phyloP scores from a whole-genome alignment of 1,284 basidiomycete species.

The Cerioporus squamosus region DNA sequence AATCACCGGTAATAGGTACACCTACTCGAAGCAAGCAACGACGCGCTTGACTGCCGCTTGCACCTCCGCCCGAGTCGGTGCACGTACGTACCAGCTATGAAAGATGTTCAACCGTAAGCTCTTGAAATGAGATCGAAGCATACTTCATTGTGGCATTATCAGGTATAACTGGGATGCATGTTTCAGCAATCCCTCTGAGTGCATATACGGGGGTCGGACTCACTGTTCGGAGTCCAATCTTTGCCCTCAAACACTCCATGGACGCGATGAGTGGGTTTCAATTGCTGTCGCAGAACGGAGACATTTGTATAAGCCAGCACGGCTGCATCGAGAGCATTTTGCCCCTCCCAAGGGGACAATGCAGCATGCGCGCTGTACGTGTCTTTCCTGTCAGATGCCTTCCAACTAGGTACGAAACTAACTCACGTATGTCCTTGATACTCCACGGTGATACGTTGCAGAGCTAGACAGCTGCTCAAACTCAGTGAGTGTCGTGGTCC shows the following conservation, averaged over 20 bases:
- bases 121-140: background rate
- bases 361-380: constrained; percentile 71
- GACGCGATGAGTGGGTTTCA: constrained; percentile 61
- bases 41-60: constrained; percentile 43
- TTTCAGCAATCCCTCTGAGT: background rate
- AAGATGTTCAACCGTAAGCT: background rate
- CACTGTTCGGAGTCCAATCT: constrained; percentile 70
- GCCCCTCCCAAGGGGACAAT: constrained; percentile 81
- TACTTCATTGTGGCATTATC: constrained; percentile 70
- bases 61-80: constrained; percentile 63
- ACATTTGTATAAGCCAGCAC: constrained; percentile 80
- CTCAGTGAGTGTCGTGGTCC: constrained; percentile 55
- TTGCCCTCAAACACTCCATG: constrained; percentile 71
- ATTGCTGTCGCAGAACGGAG: constrained; percentile 72
- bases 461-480: constrained; percentile 57
- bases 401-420: background rate
- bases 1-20: constrained; percentile 48
- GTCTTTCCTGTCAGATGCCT: background rate
- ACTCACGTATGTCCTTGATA: constrained; percentile 66
- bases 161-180: constrained; percentile 65
- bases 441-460: constrained; percentile 63
- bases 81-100: constrained; percentile 59
- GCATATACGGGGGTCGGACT: constrained; percentile 19
- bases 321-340: constrained; percentile 86
- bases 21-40: constrained; percentile 33